Percentiles rank a stretch among this genome's conserved stretches.
Evolutionary conservation across 2,329 filamentous ascomycete species (phyloP).

Genomic region (Onygenales sp.): DNA sequence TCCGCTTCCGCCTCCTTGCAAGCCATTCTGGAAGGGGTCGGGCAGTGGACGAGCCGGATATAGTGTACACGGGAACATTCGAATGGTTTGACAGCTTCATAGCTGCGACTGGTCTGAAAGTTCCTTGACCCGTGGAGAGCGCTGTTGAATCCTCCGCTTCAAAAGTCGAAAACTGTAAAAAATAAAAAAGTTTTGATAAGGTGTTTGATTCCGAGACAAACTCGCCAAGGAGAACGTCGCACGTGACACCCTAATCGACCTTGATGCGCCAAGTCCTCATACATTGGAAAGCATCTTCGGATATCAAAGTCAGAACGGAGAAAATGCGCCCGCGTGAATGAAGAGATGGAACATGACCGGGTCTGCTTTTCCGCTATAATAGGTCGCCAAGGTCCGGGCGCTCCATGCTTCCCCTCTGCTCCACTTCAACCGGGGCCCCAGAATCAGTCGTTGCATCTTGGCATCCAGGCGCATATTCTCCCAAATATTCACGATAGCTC

Average conservation of each 20-base stretch:
- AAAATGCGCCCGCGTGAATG: not conserved
- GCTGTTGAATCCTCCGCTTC: not conserved
- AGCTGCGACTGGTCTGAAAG: conserved; percentile 3
- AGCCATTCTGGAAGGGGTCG: conserved; percentile 93
- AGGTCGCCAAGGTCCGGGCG: not conserved
- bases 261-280: not conserved
- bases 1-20: conserved; percentile 76
- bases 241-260: not conserved
- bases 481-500: not conserved
- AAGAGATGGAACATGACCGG: conserved; percentile 1
- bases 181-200: not conserved
- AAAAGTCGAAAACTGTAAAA: not conserved
- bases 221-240: not conserved
- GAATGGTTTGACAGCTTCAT: conserved; percentile 56
- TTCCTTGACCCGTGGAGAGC: not conserved
- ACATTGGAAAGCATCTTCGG: not conserved
- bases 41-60: conserved; percentile 81
- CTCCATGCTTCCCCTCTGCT: not conserved
- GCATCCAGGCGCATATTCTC: not conserved
- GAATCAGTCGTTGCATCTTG: not conserved
- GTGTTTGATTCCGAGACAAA: not conserved
- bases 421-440: not conserved
- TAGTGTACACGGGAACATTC: conserved; percentile 83
- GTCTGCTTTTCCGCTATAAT: not conserved
- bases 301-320: not conserved